Evolutionary conservation across 768 basidiomycete genomes (phyloP), one percentile per base, ranked within the genome.

Genomic region (Trametes sanguinea): DNA sequence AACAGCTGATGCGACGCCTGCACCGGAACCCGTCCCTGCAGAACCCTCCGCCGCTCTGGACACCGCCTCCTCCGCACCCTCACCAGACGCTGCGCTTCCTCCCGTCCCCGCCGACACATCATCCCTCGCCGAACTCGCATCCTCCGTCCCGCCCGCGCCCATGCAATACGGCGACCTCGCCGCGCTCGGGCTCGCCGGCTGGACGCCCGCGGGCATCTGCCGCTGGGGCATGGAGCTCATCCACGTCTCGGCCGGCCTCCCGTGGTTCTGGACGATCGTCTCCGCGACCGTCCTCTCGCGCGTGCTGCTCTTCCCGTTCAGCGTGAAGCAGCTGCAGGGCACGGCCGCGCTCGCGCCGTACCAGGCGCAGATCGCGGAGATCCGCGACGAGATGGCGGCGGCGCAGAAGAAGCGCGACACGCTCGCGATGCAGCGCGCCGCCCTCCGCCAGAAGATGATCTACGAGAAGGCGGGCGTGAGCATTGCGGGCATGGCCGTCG

Each of bases 231-330:
- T 90, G 51, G 91, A 94, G 72, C 64, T 85, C 51, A 72, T 92
- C 55, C 85, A 93, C 64, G 86, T 92, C 53, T 74, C 79, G 51
- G 84, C 85, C 0, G 87, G 86, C 40, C 74, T 94, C 61, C 87
- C 89, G 0, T 95, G 94, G 92, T 90, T 90, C 77, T 85, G 86
- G 80, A 89, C 92, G 51, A 90, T 95, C 74, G 74, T 93, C 46
- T 77, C 75, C 4, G 85, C 86, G 32, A 84, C 87, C 30, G 57
- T 88, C 10, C 69, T 86, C 69, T 85, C 88, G 78, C 85, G 89
- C 22, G 51, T 82, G 17, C 48, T 81, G 51, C 78, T 90, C 48
- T 72, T 92, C 54, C 90, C 90, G 2, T 75, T 89, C 66, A 75
- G 82, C 29, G 75, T 92, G 51, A 76, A 77, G 56, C 80, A 81